Conservation (phyloP, 2,329 filamentous ascomycete genomes). For the Daldinia sp. region DNA sequence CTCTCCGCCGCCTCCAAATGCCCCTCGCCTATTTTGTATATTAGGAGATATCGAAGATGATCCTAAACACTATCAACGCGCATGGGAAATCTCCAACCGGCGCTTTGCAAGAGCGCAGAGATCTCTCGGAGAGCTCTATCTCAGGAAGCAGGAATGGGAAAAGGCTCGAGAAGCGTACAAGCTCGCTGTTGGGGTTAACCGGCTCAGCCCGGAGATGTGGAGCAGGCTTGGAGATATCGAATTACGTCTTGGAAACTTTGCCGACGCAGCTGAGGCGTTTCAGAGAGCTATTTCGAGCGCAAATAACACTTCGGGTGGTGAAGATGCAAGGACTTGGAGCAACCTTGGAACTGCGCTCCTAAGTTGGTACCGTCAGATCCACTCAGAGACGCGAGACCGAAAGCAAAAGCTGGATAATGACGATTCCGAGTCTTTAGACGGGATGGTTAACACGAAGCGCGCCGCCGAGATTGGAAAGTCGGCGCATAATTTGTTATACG, state of each 20-base stretch:
- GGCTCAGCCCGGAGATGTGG: constrained; percentile 87
- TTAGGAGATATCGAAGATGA: constrained; percentile 88
- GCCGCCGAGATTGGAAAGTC: constrained; percentile 59
- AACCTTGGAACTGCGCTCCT: constrained; percentile 90
- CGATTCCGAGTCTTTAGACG: constrained; percentile 37
- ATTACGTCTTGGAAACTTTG: constrained; percentile 80
- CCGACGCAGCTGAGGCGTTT: constrained; percentile 85
- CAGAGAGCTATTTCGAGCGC: constrained; percentile 78
- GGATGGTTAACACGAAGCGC: constrained; percentile 52
- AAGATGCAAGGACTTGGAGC: constrained; percentile 93
- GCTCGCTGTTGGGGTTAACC: constrained; percentile 81
- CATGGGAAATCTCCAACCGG: constrained; percentile 85
- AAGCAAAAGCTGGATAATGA: constrained; percentile 42
- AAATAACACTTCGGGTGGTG: constrained; percentile 76
- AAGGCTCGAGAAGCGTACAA: constrained; percentile 82
- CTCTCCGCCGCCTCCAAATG: constrained; percentile 79
- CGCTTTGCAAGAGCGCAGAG: constrained; percentile 90
- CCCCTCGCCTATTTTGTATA: constrained; percentile 91
- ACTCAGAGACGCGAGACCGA: constrained; percentile 54
- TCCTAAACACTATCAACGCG: constrained; percentile 80
- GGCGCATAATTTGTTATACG: constrained; percentile 70
- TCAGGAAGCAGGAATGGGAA: constrained; percentile 73
- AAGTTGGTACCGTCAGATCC: constrained; percentile 70
- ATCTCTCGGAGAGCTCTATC: constrained; percentile 83
- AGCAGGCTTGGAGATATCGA: constrained; percentile 90